Evolutionary conservation across 192 early-diverging fungal species (phyloP), one percentile per base, ranked within the genome.

Genomic region (Geosiphon pyriformis): DNA sequence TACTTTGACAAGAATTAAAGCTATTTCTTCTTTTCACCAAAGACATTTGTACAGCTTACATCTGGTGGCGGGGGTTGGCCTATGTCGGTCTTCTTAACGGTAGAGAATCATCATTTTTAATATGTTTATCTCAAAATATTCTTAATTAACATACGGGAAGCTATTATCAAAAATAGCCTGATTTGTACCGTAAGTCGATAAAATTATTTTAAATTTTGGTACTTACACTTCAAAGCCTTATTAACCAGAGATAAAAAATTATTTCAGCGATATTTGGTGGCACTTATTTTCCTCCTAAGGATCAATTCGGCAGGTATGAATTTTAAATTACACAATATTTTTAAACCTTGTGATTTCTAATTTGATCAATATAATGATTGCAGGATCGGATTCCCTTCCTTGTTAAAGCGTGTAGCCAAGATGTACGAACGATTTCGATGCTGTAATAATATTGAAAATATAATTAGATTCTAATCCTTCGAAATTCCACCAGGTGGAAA

Each of bases 51-150:
- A 6, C 81, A 85, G 70, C 64, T 77, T 23, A 72, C 78, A 17
- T 73, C 81, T 18, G 86, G 86, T n/a, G 58, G 73, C 31, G 86
- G 84, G n/a, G 86, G 86, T 30, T 88, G 86, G 86, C 86, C 86
- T 10, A 86, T 88, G 83, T 78, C 74, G 4, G 83, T 85, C 1
- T 84, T 84, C 50, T 59, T 88, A 27, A 86, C 86, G 22, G 79
- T 82, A 42, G 8, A 74, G 76, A 23, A 58, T 78, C 74, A 23
- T 74, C 72, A 34, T 31, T 51, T 51, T 1, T 20, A 33, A 75
- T 72, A 53, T 71, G 74, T 22, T 70, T 70, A 23, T 78, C 76
- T 26, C 74, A 75, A 31, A 20, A 52, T 23, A 51, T 30, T 51
- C 17, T 4, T 52, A 10, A 17, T 27, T 64, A 7, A n/a, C 27